Conservation (phyloP, 805 yeast species). For the Metschnikowia corniflorae region DNA sequence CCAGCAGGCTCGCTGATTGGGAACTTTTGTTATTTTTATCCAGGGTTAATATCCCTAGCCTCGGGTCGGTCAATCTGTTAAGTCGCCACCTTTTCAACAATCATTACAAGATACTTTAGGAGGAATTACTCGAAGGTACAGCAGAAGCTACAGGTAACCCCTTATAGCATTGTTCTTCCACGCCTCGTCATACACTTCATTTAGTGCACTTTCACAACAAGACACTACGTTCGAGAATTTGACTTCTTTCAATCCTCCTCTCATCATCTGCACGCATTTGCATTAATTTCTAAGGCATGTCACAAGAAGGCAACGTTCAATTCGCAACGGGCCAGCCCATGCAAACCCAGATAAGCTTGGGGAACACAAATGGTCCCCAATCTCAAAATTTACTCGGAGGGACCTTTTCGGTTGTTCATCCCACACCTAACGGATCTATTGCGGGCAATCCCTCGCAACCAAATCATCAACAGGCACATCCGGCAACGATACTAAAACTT, state of each 20-base stretch:
- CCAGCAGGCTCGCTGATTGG: too few relatives aligned
- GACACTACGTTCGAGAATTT: too few relatives aligned
- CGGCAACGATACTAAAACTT: constrained; percentile 22
- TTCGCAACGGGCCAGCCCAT: constrained; percentile 11
- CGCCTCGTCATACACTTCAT: too few relatives aligned
- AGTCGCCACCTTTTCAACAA: too few relatives aligned
- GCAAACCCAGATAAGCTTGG: constrained; percentile 11
- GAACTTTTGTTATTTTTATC: neutral
- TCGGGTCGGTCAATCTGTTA: too few relatives aligned
- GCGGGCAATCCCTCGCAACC: constrained; percentile 3
- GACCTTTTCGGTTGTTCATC: constrained; percentile 3
- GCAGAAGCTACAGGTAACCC: too few relatives aligned
- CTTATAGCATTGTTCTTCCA: too few relatives aligned
- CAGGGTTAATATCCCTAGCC: neutral
- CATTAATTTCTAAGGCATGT: constrained; percentile 12
- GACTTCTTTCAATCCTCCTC: too few relatives aligned
- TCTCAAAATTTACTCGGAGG: too few relatives aligned
- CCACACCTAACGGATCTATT: constrained; percentile 5
- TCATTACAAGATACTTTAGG: too few relatives aligned
- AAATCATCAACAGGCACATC: neutral
- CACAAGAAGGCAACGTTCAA: constrained; percentile 15
- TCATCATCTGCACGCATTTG: neutral
- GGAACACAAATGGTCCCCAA: constrained; percentile 6
- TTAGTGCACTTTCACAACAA: too few relatives aligned
- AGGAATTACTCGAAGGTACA: too few relatives aligned